Percentiles rank a stretch among this genome's conserved stretches.
phyloP scores from a whole-genome alignment of 331 rosid species.

The Arachis monticola region DNA sequence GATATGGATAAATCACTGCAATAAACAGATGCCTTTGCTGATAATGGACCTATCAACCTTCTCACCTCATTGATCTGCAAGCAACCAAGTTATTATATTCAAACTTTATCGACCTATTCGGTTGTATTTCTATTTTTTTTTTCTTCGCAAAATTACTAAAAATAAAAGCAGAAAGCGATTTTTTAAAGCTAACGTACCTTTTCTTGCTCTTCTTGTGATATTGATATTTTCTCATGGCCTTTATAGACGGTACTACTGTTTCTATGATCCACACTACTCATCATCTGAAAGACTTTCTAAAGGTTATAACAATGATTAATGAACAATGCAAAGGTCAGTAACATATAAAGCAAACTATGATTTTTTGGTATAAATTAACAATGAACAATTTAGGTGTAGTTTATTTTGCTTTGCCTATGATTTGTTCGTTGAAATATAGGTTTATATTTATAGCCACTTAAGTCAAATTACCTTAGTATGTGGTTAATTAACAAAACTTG shows the following conservation, averaged over 20 bases:
- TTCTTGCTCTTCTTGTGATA: slow-evolving; percentile 62
- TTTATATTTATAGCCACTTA: slow-evolving; percentile 28
- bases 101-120: no score
- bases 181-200: slow-evolving; percentile 54
- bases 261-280: slow-evolving; percentile 61
- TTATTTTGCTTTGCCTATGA: not conserved
- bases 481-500: slow-evolving; percentile 1
- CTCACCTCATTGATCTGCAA: slow-evolving; percentile 77
- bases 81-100: slow-evolving; percentile 24
- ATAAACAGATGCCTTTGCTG: slow-evolving; percentile 67
- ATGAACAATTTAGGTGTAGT: slow-evolving; percentile 22
- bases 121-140: no score
- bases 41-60: slow-evolving; percentile 61
- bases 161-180: not conserved
- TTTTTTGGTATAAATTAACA: not conserved
- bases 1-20: slow-evolving; percentile 78
- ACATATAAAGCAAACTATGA: no score
- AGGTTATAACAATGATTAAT: slow-evolving; percentile 8
- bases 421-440: slow-evolving; percentile 4
- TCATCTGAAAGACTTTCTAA: slow-evolving; percentile 44
- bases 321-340: no score
- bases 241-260: slow-evolving; percentile 41
- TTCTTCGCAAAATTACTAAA: no score
- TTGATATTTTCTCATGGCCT: slow-evolving; percentile 44
- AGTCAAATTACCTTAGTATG: not conserved